Percentiles rank a stretch among this genome's conserved stretches.
phyloP scores from a whole-genome alignment of 2,329 filamentous ascomycete genomes.

The Domatiomyces catenatus region DNA sequence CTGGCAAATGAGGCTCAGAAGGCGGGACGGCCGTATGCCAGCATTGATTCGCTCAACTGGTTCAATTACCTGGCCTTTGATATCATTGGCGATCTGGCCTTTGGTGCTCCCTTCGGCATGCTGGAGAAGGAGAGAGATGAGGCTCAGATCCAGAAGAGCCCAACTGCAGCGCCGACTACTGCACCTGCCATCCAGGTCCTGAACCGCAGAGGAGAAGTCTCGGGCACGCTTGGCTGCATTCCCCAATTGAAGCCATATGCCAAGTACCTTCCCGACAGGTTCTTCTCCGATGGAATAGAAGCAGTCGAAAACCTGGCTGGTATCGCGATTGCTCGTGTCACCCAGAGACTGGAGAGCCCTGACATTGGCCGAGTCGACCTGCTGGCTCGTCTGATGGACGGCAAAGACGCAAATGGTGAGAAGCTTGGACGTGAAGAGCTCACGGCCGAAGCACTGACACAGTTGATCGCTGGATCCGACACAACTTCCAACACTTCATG shows the following conservation, averaged over 20 bases:
- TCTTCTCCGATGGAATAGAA: constrained; percentile 59
- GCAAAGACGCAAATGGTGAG: constrained; percentile 62
- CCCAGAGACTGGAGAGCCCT: constrained; percentile 47
- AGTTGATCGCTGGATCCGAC: constrained; percentile 62
- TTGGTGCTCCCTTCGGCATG: constrained; percentile 73
- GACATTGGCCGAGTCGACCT: constrained; percentile 59
- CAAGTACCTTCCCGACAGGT: constrained; percentile 63
- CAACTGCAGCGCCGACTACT: constrained; percentile 48
- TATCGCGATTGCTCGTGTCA: constrained; percentile 73
- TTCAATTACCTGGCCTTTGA: constrained; percentile 55
- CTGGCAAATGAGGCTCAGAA: constrained; percentile 34
- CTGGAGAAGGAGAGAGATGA: constrained; percentile 59
- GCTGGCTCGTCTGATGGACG: constrained; percentile 70
- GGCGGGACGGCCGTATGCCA: constrained; percentile 38
- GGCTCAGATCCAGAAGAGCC: constrained; percentile 53
- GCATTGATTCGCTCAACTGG: constrained; percentile 63
- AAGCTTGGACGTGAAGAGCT: constrained; percentile 64
- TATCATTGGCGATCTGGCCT: constrained; percentile 48
- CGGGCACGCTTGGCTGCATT: constrained; percentile 58
- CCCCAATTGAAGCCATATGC: constrained; percentile 66
- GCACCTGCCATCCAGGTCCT: constrained; percentile 74
- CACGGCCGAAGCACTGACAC: constrained; percentile 76
- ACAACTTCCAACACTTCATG: constrained; percentile 60
- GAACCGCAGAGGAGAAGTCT: constrained; percentile 77
- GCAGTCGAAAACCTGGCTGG: constrained; percentile 71